These are phyloP conservation scores for Persicaria maculosa DNA, from an alignment of 148 eudicot species.

Conservation along the genomic window DNA sequence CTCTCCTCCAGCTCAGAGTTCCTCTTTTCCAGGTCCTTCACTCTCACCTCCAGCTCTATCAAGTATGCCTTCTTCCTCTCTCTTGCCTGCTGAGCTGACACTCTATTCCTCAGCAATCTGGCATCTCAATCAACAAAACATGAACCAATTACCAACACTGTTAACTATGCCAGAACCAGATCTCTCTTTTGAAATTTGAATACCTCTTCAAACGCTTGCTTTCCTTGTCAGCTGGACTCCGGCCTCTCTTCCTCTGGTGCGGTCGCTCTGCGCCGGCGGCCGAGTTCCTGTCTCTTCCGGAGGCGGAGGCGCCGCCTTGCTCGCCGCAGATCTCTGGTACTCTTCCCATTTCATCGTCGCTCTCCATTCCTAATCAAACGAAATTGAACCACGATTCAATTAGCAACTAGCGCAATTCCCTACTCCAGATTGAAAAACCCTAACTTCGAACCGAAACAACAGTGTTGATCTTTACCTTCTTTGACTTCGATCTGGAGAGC, in stretches of 20 bases:
- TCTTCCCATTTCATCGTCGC: conserved; percentile 93
- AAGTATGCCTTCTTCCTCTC: conserved; percentile 96
- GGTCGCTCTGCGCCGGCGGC: conserved; percentile 38
- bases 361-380: conserved; percentile 61
- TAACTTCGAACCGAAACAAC: too few relatives aligned
- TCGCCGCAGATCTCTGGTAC: conserved; percentile 89
- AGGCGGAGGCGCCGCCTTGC: conserved; percentile 33
- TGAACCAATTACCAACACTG: conserved; percentile 10
- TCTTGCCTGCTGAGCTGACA: conserved; percentile 98
- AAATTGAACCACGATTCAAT: neutral
- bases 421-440: neutral
- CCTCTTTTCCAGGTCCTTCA: conserved; percentile 78
- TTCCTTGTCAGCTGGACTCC: conserved; percentile 94
- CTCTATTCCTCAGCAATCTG: conserved; percentile 96
- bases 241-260: conserved; percentile 62
- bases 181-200: neutral
- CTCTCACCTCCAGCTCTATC: conserved; percentile 66
- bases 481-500: conserved; percentile 69
- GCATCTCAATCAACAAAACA: neutral
- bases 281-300: conserved; percentile 47
- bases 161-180: conserved; percentile 3
- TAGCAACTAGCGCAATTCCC: neutral
- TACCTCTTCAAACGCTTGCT: conserved; percentile 91
- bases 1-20: conserved; percentile 89
- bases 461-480: conserved; percentile 42